Base-by-base conservation (phyloP, 257 asterid genomes). In the Solanum chaucha region DNA sequence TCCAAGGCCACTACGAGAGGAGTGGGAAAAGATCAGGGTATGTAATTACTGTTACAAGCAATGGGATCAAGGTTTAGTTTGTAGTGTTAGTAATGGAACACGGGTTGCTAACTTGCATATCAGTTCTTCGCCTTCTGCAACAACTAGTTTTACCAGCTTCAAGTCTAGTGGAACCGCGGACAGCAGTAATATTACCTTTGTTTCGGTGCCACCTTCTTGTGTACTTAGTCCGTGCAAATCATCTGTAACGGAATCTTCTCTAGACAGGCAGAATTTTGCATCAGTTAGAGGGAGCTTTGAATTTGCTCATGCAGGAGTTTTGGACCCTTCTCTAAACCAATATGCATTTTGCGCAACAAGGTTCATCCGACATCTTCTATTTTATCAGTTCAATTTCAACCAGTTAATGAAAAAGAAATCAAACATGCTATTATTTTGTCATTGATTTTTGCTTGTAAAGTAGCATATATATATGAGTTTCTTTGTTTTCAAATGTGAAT, bases 21-120 rank as follows among this genome's bases (percentile, higher is more conserved):
- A 93, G 73, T 88, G 93, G 94, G 98, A 95, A 86, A 96, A 88
- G 90, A 87, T 96, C 86, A 94, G 99, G 92, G 97, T 90, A 64
- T 96, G 99, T 67, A 95, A 94, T 89, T 96, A 86, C 93, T 96
- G 99, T 87, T 95, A 90, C 86, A 95, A 90, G 91, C 96, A 92
- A 92, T 92, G 99, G 98, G 58, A 89, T 65, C 92, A 94, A 87
- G 94, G 93, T 35, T 86, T 90, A 44, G 26, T 20, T 26, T 48
- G 40, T 28, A 80, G 84, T 80, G 67, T 80, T 91, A 90, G 93
- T 65, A 71, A 90, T 93, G 96, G 92, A 91, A 72, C 74, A 83
- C 94, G 87, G 87, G 93, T 85, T 86, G 41, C 90, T 86, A 87
- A 78, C 88, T 82, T 91, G 92, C 96, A 95, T 40, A 85, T 48